A percentile compares a stretch with the other conserved stretches of the same genome.
Evolutionary conservation across 139 green algal species (phyloP).

Genomic region (Nannochloris sp.): DNA sequence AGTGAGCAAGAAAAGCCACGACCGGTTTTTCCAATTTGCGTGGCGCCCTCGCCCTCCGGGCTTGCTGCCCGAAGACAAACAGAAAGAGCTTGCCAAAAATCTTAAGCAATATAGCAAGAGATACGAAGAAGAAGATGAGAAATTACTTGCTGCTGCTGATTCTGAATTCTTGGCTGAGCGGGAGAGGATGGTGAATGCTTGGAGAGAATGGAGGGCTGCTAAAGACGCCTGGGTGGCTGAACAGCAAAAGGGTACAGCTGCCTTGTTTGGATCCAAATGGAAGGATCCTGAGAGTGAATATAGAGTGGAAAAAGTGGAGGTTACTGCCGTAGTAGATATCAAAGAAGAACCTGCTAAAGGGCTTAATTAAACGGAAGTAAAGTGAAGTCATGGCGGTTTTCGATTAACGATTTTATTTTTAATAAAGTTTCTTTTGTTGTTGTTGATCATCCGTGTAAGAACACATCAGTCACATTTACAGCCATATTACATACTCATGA

Average conservation of each 20-base stretch:
- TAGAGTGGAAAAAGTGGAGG: conserved; percentile 48
- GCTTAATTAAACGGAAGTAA: conserved; percentile 1
- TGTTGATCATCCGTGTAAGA: too few species aligned
- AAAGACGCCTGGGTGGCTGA: conserved; percentile 19
- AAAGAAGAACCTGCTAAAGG: conserved; percentile 56
- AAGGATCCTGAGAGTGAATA: conserved; percentile 21
- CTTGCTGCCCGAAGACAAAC: conserved; percentile 78
- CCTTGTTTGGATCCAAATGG: conserved; percentile 36
- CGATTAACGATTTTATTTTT: too few species aligned
- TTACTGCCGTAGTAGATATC: conserved; percentile 63
- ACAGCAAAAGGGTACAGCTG: not conserved
- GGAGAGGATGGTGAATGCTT: conserved; percentile 63
- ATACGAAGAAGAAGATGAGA: conserved; percentile 93
- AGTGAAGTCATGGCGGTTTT: too few species aligned
- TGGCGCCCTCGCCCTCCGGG: conserved; percentile 87
- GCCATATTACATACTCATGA: too few species aligned
- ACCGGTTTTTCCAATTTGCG: conserved; percentile 90
- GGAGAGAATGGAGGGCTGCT: conserved; percentile 37
- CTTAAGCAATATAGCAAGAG: conserved; percentile 86
- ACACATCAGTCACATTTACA: too few species aligned
- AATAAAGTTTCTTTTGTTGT: too few species aligned
- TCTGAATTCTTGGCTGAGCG: conserved; percentile 68
- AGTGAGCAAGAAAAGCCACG: conserved; percentile 68
- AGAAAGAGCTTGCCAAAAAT: conserved; percentile 87
- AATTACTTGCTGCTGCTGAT: conserved; percentile 64